Percentiles rank a stretch among this genome's conserved stretches.
These are phyloP conservation scores for Fusarium neocosmosporiellum DNA, from an alignment of 2,329 filamentous ascomycete species.

Conservation along the genomic window DNA sequence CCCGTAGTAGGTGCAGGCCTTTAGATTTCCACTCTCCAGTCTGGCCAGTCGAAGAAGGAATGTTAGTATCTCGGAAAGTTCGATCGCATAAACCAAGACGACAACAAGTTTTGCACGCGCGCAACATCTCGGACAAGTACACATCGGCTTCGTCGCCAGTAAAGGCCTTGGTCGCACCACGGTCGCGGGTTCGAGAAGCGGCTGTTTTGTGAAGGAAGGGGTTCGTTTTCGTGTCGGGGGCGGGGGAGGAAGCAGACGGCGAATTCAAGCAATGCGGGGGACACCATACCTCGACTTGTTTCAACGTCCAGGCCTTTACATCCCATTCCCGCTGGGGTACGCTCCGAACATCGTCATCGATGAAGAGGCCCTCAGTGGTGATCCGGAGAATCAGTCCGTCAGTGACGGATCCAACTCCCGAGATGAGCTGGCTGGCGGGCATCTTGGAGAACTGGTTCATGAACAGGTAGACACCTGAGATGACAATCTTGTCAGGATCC, in stretches of 20 bases:
- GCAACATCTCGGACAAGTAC: constrained; percentile 71
- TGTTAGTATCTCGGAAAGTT: constrained; percentile 57
- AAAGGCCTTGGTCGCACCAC: constrained; percentile 62
- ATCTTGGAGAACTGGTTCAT: constrained; percentile 89
- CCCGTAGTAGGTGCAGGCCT: constrained; percentile 71
- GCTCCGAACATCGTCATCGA: constrained; percentile 92
- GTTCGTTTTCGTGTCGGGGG: constrained; percentile 52
- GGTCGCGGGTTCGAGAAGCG: constrained; percentile 58
- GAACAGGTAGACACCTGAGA: constrained; percentile 92
- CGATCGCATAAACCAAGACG: constrained; percentile 63
- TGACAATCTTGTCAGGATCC: constrained; percentile 95
- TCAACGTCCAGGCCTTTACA: constrained; percentile 97
- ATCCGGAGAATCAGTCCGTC: constrained; percentile 93
- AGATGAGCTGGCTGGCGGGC: constrained; percentile 90
- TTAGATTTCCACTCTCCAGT: constrained; percentile 66
- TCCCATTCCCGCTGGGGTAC: constrained; percentile 99
- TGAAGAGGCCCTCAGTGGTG: constrained; percentile 93
- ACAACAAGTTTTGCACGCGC: constrained; percentile 73
- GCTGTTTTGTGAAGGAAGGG: constrained; percentile 62
- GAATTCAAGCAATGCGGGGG: constrained; percentile 70
- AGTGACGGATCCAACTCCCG: constrained; percentile 85
- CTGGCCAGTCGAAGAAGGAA: constrained; percentile 54
- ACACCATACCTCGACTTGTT: constrained; percentile 89
- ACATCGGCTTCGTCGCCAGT: constrained; percentile 74
- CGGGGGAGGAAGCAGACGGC: constrained; percentile 55